Evolutionary conservation across 2,329 filamentous ascomycete genomes (phyloP).

Genomic region (Monosporascus sp.): DNA sequence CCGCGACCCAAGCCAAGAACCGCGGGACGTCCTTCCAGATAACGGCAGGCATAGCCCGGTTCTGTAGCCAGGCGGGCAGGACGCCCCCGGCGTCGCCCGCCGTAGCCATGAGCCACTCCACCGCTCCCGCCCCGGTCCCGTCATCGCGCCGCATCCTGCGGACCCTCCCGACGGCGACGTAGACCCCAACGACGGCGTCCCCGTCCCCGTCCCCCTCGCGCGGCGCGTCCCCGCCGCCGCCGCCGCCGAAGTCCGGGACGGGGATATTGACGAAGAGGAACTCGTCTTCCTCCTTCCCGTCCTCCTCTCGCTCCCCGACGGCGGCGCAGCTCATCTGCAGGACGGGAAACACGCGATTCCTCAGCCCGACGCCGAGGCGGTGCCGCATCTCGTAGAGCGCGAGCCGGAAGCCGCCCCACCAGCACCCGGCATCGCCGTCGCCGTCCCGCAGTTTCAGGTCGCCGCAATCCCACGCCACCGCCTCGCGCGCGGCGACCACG

Average conservation of each 20-base stretch:
- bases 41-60: conserved; percentile 53
- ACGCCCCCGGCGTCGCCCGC: conserved; percentile 64
- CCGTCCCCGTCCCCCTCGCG: conserved; percentile 34
- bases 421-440: conserved; percentile 27
- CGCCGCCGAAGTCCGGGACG: conserved; percentile 36
- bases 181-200: conserved; percentile 51
- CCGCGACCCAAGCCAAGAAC: conserved; percentile 58
- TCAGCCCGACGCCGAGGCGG: conserved; percentile 52
- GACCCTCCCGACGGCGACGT: conserved; percentile 61
- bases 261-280: conserved; percentile 56
- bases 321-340: conserved; percentile 53
- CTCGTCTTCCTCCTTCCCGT: conserved; percentile 28
- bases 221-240: conserved; percentile 14
- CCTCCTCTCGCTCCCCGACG: conserved; percentile 23
- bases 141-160: conserved; percentile 34
- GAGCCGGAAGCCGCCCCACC: conserved; percentile 45
- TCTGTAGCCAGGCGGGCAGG: conserved; percentile 63
- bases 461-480: conserved; percentile 42
- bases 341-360: conserved; percentile 61
- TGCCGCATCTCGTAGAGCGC: conserved; percentile 62
- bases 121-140: conserved; percentile 22
- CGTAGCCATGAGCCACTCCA: conserved; percentile 77
- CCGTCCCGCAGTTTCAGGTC: conserved; percentile 25
- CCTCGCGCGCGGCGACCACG: conserved; percentile 42
- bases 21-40: conserved; percentile 68